A percentile compares a stretch with the other conserved stretches of the same genome.
phyloP scores from a whole-genome alignment of 202 grass and related monocot genomes.

The Brachypodium distachyon region DNA sequence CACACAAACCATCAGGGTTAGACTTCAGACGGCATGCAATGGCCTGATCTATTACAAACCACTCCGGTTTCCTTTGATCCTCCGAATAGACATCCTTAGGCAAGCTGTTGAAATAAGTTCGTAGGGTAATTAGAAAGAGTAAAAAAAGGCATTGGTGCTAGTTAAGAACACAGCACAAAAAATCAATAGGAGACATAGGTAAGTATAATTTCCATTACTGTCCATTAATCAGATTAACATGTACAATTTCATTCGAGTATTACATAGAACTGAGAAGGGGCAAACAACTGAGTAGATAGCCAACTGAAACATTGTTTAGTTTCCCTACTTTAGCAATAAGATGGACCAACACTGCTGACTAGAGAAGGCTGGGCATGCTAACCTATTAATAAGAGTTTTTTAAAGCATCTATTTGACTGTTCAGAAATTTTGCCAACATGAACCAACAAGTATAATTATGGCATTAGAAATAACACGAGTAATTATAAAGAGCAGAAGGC shows the following conservation, averaged over 20 bases:
- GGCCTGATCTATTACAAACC: constrained; percentile 55
- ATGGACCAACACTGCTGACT: neutral
- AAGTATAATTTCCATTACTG: neutral
- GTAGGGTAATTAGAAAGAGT: neutral
- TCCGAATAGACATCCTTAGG: constrained; percentile 18
- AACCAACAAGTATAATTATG: neutral
- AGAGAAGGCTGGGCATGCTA: neutral
- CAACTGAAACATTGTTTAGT: neutral
- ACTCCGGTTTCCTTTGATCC: constrained; percentile 55
- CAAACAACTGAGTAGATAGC: neutral
- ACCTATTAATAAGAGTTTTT: neutral
- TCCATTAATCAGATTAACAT: neutral
- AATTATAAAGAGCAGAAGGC: neutral
- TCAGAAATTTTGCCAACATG: neutral
- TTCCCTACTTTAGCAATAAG: neutral
- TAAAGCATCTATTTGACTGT: neutral
- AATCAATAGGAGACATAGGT: neutral
- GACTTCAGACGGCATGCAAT: constrained; percentile 44
- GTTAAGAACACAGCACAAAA: neutral
- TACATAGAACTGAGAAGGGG: neutral
- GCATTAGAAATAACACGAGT: neutral
- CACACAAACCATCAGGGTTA: constrained; percentile 22
- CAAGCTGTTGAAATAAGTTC: constrained; percentile 15
- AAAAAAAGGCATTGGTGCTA: neutral
- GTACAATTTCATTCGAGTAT: neutral